These are phyloP conservation scores for Anisodus acutangulus DNA, from an alignment of 257 asterid species.

Conservation along the genomic window DNA sequence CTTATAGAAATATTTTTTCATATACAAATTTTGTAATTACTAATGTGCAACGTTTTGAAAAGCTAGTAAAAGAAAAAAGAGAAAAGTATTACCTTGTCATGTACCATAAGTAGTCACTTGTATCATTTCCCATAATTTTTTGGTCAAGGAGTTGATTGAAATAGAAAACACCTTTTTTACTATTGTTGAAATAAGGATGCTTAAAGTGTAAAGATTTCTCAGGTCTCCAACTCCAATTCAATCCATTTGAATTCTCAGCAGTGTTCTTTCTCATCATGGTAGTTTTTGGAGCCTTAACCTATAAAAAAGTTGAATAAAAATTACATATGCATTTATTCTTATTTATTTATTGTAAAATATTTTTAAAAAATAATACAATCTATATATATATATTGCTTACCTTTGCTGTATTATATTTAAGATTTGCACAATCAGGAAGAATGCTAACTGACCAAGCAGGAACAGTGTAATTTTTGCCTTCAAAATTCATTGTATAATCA, in stretches of 20 bases:
- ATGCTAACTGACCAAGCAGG: conserved; percentile 63
- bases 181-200: not conserved
- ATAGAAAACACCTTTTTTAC: conserved; percentile 17
- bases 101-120: conserved; percentile 58
- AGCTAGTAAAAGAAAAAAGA: no score
- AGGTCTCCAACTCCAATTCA: conserved; percentile 48
- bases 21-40: no score
- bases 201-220: conserved; percentile 35
- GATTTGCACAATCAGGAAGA: conserved; percentile 47
- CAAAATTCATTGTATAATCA: conserved; percentile 38
- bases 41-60: no score
- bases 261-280: conserved; percentile 36
- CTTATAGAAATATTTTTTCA: no score
- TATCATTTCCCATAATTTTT: conserved; percentile 50
- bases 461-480: conserved; percentile 37
- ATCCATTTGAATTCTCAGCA: conserved; percentile 20
- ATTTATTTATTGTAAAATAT: not conserved
- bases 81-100: conserved; percentile 48
- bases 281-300: conserved; percentile 44
- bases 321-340: not conserved
- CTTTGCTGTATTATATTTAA: conserved; percentile 48
- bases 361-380: not conserved
- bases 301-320: not conserved
- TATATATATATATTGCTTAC: conserved; percentile 24
- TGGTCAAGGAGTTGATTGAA: conserved; percentile 48